These are phyloP conservation scores for Punica granatum DNA, from an alignment of 345 rosid species.

Conservation along the genomic window DNA sequence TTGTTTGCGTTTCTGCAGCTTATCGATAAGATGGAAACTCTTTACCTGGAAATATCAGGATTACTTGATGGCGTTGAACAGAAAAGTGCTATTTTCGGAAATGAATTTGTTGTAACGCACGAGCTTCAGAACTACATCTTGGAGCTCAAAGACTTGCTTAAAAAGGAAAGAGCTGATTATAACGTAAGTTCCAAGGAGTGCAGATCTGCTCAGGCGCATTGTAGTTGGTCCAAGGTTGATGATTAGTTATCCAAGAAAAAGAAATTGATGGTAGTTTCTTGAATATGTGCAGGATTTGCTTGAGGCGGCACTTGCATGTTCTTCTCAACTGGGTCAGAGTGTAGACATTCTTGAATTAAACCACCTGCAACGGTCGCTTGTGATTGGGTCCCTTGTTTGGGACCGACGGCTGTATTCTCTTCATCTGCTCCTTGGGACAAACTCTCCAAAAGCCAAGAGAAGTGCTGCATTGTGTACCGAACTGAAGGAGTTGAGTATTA, in stretches of 20 bases:
- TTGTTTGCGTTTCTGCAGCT: conserved; percentile 41
- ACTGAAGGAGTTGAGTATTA: conserved; percentile 23
- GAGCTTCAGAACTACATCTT: conserved; percentile 39
- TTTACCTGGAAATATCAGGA: conserved; percentile 54
- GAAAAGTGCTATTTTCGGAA: conserved; percentile 38
- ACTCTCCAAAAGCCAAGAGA: conserved; percentile 28
- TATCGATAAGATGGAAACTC: conserved; percentile 43
- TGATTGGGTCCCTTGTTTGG: conserved; percentile 76
- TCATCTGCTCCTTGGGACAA: conserved; percentile 50
- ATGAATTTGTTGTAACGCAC: conserved; percentile 32
- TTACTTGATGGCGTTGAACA: conserved; percentile 55
- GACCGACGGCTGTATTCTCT: conserved; percentile 61
- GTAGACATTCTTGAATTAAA: conserved; percentile 80
- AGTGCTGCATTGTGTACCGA: conserved; percentile 24
- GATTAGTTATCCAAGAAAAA: no score
- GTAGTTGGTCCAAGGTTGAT: background rate
- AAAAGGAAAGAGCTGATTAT: conserved; percentile 57
- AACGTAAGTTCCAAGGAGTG: conserved; percentile 35
- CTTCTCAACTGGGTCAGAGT: conserved; percentile 28
- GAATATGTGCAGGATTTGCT: conserved; percentile 41
- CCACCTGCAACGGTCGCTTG: conserved; percentile 53
- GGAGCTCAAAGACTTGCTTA: conserved; percentile 58
- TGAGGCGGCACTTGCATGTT: conserved; percentile 38
- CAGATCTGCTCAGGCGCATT: conserved; percentile 6
- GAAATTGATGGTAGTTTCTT: background rate